A percentile compares a stretch with the other conserved stretches of the same genome.
phyloP scores from a whole-genome alignment of 202 grass and related monocot genomes.

The Dendrocalamus latiflorus region DNA sequence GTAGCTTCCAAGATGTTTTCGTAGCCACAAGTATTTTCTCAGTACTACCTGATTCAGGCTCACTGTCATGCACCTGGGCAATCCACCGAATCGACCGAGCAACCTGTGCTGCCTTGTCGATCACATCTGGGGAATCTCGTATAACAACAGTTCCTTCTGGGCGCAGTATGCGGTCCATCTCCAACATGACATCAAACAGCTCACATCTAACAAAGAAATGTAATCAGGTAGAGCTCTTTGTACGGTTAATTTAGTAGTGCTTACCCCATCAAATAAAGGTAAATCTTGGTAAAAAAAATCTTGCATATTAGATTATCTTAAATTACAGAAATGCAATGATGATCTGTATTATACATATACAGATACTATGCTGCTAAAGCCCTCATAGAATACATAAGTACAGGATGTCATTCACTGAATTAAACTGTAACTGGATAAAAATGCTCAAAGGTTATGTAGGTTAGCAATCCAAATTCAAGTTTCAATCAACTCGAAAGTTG shows the following conservation, averaged over 20 bases:
- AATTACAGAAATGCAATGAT: not conserved
- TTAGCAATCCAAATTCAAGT: not conserved
- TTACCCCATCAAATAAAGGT: not conserved
- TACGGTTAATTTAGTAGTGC: not conserved
- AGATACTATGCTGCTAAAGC: not conserved
- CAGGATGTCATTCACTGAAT: not conserved
- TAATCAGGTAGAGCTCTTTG: not conserved
- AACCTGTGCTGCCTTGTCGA: constrained; percentile 51
- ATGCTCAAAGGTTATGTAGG: not conserved
- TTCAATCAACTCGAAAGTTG: not conserved
- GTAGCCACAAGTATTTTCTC: constrained; percentile 87
- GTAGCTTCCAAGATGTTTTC: constrained; percentile 80
- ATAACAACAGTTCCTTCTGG: constrained; percentile 87
- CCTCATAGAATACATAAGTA: not conserved
- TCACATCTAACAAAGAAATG: constrained; percentile 62
- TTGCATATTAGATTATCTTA: not conserved
- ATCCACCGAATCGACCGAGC: constrained; percentile 67
- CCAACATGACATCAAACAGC: constrained; percentile 80
- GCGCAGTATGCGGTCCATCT: constrained; percentile 91
- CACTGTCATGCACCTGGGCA: constrained; percentile 51
- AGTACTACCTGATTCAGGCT: constrained; percentile 48
- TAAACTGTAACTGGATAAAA: not conserved
- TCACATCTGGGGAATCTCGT: constrained; percentile 55
- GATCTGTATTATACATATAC: not conserved
- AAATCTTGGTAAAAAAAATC: not conserved